Conservation (phyloP, 306 rosid species). For the Carpinus fangiana region DNA sequence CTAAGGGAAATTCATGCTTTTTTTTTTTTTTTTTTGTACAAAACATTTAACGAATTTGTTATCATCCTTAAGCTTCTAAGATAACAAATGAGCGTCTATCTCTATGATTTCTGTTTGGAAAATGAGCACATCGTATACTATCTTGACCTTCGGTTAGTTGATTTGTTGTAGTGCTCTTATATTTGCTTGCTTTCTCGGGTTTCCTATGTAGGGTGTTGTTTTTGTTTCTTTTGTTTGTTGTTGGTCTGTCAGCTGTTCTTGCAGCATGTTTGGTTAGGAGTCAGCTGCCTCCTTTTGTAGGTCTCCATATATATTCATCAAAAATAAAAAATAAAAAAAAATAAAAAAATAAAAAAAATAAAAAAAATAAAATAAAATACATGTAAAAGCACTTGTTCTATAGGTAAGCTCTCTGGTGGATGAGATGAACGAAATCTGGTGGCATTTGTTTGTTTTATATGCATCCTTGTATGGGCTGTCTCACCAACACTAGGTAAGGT, state of each 20-base stretch:
- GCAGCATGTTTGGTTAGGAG: too few relatives aligned
- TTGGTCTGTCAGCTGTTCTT: not conserved
- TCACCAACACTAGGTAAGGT: slow-evolving; percentile 16
- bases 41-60: not conserved
- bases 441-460: not conserved
- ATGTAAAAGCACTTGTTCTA: not conserved
- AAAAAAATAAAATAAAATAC: not conserved
- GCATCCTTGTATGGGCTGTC: not conserved
- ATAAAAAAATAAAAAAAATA: too few relatives aligned
- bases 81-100: slow-evolving; percentile 8
- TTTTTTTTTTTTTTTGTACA: not conserved
- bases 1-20: not conserved
- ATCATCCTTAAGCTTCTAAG: slow-evolving; percentile 7
- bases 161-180: not conserved
- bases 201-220: not conserved
- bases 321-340: too few relatives aligned
- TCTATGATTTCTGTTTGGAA: not conserved
- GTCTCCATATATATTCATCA: too few relatives aligned
- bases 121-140: not conserved
- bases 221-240: not conserved
- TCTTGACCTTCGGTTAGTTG: not conserved
- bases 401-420: not conserved
- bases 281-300: too few relatives aligned
- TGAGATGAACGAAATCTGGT: not conserved
- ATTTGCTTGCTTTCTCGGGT: not conserved